Evolutionary conservation across 2,329 filamentous ascomycete species (phyloP), one percentile per base, ranked within the genome.

Genomic region (Xylariaceae sp.): DNA sequence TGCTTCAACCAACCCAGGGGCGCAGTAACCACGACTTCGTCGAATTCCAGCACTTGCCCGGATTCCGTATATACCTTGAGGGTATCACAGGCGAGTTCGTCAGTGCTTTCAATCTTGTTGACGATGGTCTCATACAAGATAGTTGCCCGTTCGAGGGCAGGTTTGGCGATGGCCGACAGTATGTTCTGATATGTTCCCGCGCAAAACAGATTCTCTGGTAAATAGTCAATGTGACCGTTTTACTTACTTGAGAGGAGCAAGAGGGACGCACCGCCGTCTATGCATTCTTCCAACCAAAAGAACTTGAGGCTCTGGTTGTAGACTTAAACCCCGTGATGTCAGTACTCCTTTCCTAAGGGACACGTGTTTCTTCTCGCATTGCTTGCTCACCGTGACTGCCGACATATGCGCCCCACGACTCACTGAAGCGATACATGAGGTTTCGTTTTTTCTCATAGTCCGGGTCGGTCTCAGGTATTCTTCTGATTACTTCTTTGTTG

Each of bases 261-360:
- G 47, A 37, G 41, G 18, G 67, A 76, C 11, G 66, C 69, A 83
- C 83, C 82, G 51, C 88, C 88, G 69, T 90, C 88, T 55, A 91
- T 86, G 64, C 87, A 89, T 72, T 91, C 87, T 69, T 92, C 88
- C 4, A 92, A 71, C 87, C 88, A 90, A 70, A 90, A 89, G 74
- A 85, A 91, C 74, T 86, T 89, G 37, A 91, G 75, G 66, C 87
- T 90, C 70, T 92, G 88, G 30, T 69, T 80, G 55, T 78, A 74
- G 7, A 89, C 77, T 64, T 10, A 47, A 44, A 30, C 5, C 48
- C n/a, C 7, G 55, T 35, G 3, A 35, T 30, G 23, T 63, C 7
- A 63, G 54, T 39, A 2, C 30, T 34, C 6, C 1, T 4, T 13
- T 4, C 15, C 30, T 9, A n/a, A 34, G 23, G 34, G 17, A 11